Evolutionary conservation across 345 rosid genomes (phyloP), one percentile per base, ranked within the genome.

Genomic region (Sonneratia caseolaris): DNA sequence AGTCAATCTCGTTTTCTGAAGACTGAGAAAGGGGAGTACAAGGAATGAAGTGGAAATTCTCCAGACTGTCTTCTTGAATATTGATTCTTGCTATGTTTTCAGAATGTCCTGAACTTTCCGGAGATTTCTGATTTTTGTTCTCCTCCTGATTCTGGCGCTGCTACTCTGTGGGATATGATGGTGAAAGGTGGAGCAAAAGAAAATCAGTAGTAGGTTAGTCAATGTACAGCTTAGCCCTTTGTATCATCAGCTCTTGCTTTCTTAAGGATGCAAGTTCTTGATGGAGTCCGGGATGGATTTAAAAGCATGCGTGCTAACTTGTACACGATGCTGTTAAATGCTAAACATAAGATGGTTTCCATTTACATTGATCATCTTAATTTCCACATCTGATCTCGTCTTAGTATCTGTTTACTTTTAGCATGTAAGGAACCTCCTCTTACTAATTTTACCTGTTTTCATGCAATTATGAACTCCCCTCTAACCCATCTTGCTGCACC

Each of bases 401-500:
- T 47, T 47, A 13, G 14, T 13, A 47, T 5, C 14, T 9, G 2
- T 47, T 13, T 47, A 47, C 3, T 13, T 47, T 47, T 47, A 47
- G 15, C 57, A 53, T 16, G 5, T 19, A 4, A 53, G n/a, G 3
- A 19, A 53, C 22, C 14, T 7, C 18, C 14, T 51, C 7, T n/a
- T 3, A 9, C 32, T 57, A 57, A n/a, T 5, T 40, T 71, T 48
- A 18, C 68, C 49, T 62, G 27, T 21, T 62, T 64, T 64, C 47
- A 8, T 27, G 68, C 71, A 74, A 77, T 37, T 78, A 92, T 89
- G 97, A 84, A 82, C 81, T 81, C 90, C 75, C 82, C 91, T 61
- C 82, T 91, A 73, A 79, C 88, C 75, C 91, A 89, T 78, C 79
- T 93, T 42, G 76, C 88, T 16, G 73, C 84, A 57, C 65, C 85